Percentiles rank a stretch among this genome's conserved stretches.
Evolutionary conservation across 139 green algal genomes (phyloP).

Genomic region (Chlorella sp.): DNA sequence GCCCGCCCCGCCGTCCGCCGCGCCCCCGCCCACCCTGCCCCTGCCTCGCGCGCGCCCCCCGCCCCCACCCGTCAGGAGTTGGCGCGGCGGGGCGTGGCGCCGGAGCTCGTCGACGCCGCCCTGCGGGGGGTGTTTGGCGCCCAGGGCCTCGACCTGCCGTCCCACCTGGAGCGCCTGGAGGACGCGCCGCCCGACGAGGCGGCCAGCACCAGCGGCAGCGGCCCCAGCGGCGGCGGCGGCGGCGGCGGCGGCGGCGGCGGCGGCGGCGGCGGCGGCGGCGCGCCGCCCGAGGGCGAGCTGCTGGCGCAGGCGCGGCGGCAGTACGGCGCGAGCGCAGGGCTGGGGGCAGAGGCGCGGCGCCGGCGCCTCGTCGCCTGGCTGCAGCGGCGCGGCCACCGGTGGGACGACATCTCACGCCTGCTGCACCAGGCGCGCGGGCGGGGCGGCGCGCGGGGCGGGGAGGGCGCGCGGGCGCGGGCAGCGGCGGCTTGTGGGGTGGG

Average conservation of each 20-base stretch:
- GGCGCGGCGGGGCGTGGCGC: constrained; percentile 26
- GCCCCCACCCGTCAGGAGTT: constrained; percentile 53
- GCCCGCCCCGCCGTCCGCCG: neutral
- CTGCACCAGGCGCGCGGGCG: too few relatives aligned
- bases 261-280: neutral
- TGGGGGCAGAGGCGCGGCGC: constrained; percentile 32
- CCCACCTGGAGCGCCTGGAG: constrained; percentile 26
- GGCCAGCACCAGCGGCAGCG: neutral
- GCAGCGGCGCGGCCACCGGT: constrained; percentile 15
- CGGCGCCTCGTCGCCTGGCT: constrained; percentile 49
- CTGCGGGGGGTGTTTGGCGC: constrained; percentile 44
- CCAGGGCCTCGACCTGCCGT: constrained; percentile 23
- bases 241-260: neutral
- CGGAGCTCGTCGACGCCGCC: constrained; percentile 13
- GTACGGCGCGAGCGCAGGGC: constrained; percentile 10
- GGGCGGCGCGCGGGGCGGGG: too few relatives aligned
- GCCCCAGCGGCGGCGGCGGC: neutral
- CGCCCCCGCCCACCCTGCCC: too few relatives aligned
- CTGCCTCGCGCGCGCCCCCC: too few relatives aligned
- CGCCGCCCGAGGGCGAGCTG: constrained; percentile 27
- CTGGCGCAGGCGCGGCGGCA: constrained; percentile 33
- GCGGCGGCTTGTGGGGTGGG: too few relatives aligned
- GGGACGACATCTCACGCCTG: constrained; percentile 13
- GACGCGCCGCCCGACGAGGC: neutral
- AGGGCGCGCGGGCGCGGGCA: too few relatives aligned